phyloP scores from a whole-genome alignment of 2,329 filamentous ascomycete genomes.

The Aspergillus sp. region DNA sequence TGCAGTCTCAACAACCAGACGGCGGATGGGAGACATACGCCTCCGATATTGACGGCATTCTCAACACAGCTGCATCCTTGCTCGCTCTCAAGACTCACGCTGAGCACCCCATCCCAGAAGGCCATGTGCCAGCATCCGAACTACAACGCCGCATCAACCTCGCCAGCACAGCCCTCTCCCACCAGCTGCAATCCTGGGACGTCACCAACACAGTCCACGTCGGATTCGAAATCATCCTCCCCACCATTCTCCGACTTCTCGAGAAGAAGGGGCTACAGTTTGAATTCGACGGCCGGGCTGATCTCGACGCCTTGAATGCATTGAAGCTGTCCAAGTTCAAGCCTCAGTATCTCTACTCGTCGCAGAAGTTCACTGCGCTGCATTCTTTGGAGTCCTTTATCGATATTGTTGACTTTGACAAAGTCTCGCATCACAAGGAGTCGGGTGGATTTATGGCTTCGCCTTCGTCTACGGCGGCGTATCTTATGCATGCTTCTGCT shows the following conservation, averaged over 20 bases:
- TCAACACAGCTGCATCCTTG: conserved; percentile 29
- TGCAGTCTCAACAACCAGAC: conserved; percentile 11
- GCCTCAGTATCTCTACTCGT: not conserved
- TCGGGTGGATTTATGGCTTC: conserved; percentile 32
- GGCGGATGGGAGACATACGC: conserved; percentile 10
- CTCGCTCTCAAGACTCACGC: conserved; percentile 21
- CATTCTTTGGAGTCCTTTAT: conserved; percentile 36
- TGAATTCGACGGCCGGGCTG: conserved; percentile 18
- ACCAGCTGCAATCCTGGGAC: conserved; percentile 22
- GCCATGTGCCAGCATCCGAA: conserved; percentile 2
- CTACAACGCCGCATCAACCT: conserved; percentile 11
- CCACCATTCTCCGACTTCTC: conserved; percentile 25
- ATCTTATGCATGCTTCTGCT: conserved; percentile 21
- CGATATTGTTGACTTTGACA: conserved; percentile 32
- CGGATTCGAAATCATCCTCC: conserved; percentile 33
- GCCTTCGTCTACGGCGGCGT: conserved; percentile 37
- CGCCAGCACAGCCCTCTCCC: conserved; percentile 13
- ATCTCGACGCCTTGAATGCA: conserved; percentile 16
- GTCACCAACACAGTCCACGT: conserved; percentile 23
- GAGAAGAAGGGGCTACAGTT: conserved; percentile 20
- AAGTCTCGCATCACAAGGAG: conserved; percentile 25
- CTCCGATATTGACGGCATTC: conserved; percentile 28
- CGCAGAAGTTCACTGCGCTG: conserved; percentile 6
- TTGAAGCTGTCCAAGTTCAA: conserved; percentile 2
- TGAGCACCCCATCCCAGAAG: conserved; percentile 10